Base-by-base conservation (phyloP, 441 rosid genomes). In the Biscutella laevigata region DNA sequence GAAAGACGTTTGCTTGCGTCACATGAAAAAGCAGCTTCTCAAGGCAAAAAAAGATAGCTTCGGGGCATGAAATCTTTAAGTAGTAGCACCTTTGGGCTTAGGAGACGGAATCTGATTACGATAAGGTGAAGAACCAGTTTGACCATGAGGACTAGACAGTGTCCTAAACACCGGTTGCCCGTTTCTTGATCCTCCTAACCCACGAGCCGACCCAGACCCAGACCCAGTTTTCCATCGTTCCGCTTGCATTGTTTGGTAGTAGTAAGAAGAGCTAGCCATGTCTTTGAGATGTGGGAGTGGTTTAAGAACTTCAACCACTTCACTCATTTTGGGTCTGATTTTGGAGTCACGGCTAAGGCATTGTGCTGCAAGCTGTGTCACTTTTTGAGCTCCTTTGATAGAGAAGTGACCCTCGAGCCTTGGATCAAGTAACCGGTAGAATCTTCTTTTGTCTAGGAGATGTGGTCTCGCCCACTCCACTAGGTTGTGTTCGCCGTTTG, bases 391-490 rank as follows among this genome's bases (percentile, higher is more conserved):
- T 17, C 81, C 88, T 67, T 78, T 81, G 30, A 81, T 53, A 0
- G 84, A 81, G 65, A 81, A 81, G 71, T 81, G 84, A 28, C 88
- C 84, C 48, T 81, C 88, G 8, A 81, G 88, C 33, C 81, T 73
- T n/a, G 84, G 82, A 59, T 81, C 84, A 34, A 81, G 69, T 38
- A 81, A 59, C 61, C 81, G 45, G 58, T 66, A 81, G 66, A 74
- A 71, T 57, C 79, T 73, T 68, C 76, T 76, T 53, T 64, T 78
- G 74, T 81, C 88, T 7, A 61, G 74, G 3, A 81, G 79, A 78
- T 72, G 78, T 0, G 84, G 88, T 62, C 83, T 79, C 6, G 88
- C 83, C 88, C 88, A 82, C 61, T 82, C 81, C 7, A 77, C 88
- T 0, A 82, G 79, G 71, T 79, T 81, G 52, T 81, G 84, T 56